Percentiles rank a stretch among this genome's conserved stretches.
phyloP scores from a whole-genome alignment of 345 rosid species.

The Salix caprea region DNA sequence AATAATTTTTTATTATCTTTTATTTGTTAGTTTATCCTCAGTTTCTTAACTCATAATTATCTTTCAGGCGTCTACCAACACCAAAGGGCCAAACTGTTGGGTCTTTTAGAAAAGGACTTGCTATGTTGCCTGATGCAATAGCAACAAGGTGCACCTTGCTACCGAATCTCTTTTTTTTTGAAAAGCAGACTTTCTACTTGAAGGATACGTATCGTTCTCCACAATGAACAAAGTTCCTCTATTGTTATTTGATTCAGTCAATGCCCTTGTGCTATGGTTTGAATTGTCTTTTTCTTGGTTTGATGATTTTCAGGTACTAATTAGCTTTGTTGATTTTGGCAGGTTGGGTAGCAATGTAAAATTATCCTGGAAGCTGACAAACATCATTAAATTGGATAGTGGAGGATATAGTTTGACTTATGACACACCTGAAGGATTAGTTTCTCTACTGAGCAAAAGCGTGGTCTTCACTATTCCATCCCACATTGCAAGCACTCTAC shows the following conservation, averaged over 20 bases:
- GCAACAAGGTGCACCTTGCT: conserved; percentile 52
- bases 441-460: conserved; percentile 61
- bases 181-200: neutral
- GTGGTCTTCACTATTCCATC: conserved; percentile 88
- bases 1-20: conserved; percentile 2
- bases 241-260: neutral
- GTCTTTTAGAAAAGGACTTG: conserved; percentile 84
- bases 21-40: conserved; percentile 1
- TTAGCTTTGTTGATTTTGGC: conserved; percentile 24
- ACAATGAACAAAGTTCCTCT: neutral
- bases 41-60: conserved; percentile 11
- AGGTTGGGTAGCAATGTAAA: conserved; percentile 81
- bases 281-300: neutral
- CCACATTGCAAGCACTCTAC: conserved; percentile 62
- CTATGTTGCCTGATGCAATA: conserved; percentile 83
- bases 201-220: neutral
- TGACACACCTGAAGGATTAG: conserved; percentile 86
- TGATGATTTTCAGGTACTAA: conserved; percentile 15
- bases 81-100: conserved; percentile 97
- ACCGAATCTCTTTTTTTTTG: neutral
- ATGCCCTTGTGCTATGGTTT: neutral
- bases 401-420: conserved; percentile 62
- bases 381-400: conserved; percentile 55
- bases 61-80: conserved; percentile 68
- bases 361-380: conserved; percentile 76